Evolutionary conservation across 768 basidiomycete genomes (phyloP), one percentile per base, ranked within the genome.

Genomic region (Lentinula raphanica): DNA sequence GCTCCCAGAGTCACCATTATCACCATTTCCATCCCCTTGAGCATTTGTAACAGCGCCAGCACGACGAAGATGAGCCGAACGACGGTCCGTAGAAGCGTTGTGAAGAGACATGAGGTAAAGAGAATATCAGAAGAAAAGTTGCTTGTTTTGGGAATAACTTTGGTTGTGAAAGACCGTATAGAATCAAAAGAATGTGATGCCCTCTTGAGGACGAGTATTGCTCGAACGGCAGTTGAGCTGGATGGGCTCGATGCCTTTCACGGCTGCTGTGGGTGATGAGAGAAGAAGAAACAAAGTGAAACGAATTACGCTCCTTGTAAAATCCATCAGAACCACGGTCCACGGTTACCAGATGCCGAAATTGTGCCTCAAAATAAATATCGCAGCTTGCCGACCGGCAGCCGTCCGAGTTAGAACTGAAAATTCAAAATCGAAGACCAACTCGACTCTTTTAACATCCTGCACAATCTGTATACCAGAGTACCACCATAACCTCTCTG

Each of bases 181-280:
- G 40, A 46, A 45, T 29, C 40, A 56, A 56, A 56, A 29, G 54
- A 56, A 56, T 56, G 54, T 56, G 40, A 32, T 56, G 44, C 21
- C 39, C 39, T 21, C n/a, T 8, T 29, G 15, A 28, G 54, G 54
- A 56, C 40, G 27, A 32, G 32, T 4, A 28, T 46, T 25, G 40
- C 32, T 45, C 6, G 19, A 28, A 12, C 19, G 38, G 54, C 32
- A 25, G 42, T 29, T 44, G 42, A 42, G 42, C 29, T 28, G 12
- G 31, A 19, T 56, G 54, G 29, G 42, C 54, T 56, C 40, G 40
- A 31, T 44, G 27, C 40, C 40, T 53, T 36, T 48, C 46, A 32
- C 19, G 17, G 40, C 19, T 55, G n/a, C n/a, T n/a, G n/a, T n/a
- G 54, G 3, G 40, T 3, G 51, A 23, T 54, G 54, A 32, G 39